Conservation (phyloP, 305 asterid genomes). For the Coffea humblotiana region DNA sequence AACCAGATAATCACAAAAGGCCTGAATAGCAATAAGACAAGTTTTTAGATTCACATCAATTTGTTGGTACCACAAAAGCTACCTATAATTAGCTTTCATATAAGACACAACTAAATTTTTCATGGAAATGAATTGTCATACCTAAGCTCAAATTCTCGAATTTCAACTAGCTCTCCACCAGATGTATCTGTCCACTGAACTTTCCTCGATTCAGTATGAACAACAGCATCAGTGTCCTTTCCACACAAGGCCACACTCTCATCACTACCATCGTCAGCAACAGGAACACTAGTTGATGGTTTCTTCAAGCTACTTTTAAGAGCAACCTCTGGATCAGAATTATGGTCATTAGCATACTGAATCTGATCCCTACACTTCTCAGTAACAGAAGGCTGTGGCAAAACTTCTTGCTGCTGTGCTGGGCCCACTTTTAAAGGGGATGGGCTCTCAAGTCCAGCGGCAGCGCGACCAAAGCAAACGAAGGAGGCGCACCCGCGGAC, state of each 20-base stretch:
- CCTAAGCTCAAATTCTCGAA: conserved; percentile 90
- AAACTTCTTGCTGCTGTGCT: conserved; percentile 52
- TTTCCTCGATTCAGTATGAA: conserved; percentile 55
- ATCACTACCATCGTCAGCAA: conserved; percentile 33
- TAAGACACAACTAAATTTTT: not conserved
- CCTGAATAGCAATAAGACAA: not conserved
- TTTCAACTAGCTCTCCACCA: conserved; percentile 78
- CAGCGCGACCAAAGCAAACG: conserved; percentile 74
- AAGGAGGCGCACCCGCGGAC: conserved; percentile 81
- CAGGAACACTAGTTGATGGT: conserved; percentile 30
- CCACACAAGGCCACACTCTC: conserved; percentile 36
- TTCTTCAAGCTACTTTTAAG: conserved; percentile 84
- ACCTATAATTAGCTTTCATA: not conserved
- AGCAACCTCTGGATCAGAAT: conserved; percentile 34
- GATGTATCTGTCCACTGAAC: conserved; percentile 82
- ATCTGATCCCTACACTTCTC: conserved; percentile 42
- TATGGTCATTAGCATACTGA: conserved; percentile 35
- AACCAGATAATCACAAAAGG: not conserved
- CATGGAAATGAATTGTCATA: conserved; percentile 26
- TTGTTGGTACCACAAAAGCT: not conserved
- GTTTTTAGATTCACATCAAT: not conserved
- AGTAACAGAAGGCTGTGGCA: conserved; percentile 36
- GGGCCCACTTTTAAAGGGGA: conserved; percentile 72
- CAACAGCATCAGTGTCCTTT: conserved; percentile 32
- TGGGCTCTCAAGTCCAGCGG: conserved; percentile 62